Evolutionary conservation across 768 basidiomycete genomes (phyloP).

Genomic region (Tremella mesenterica): DNA sequence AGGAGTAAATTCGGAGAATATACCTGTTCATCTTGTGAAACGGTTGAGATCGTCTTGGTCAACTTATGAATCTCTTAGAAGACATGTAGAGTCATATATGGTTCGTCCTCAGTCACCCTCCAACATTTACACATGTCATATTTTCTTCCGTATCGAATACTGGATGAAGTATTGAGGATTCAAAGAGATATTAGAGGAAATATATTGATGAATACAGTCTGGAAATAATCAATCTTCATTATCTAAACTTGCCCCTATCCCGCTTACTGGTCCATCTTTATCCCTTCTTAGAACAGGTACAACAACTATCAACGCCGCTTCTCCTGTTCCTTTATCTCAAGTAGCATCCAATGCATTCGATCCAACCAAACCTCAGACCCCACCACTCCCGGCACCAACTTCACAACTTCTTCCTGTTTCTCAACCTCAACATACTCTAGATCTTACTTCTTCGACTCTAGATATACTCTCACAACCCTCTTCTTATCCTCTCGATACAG

Average conservation of each 20-base stretch:
- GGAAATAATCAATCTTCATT: background rate
- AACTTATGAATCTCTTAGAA: conserved; percentile 6
- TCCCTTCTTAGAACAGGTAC: too few species aligned
- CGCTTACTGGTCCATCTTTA: background rate
- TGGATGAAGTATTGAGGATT: background rate
- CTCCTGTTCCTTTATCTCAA: conserved; percentile 2
- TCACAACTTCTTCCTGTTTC: background rate
- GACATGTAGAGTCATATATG: conserved; percentile 15
- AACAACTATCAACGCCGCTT: background rate
- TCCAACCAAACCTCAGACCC: background rate
- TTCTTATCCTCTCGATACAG: background rate
- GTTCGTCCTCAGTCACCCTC: conserved; percentile 2
- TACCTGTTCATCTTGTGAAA: conserved; percentile 4
- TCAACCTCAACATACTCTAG: conserved; percentile 4
- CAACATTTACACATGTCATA: background rate
- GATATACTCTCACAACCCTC: too few species aligned
- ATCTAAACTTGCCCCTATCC: background rate
- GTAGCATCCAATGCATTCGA: conserved; percentile 1
- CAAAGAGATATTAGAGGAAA: background rate
- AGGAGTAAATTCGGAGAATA: background rate
- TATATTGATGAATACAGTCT: background rate
- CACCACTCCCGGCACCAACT: background rate
- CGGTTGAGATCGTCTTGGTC: conserved; percentile 7
- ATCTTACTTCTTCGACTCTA: background rate
- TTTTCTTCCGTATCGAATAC: background rate